Base-by-base conservation (phyloP, 257 asterid genomes). In the Solanum bulbocastanum region DNA sequence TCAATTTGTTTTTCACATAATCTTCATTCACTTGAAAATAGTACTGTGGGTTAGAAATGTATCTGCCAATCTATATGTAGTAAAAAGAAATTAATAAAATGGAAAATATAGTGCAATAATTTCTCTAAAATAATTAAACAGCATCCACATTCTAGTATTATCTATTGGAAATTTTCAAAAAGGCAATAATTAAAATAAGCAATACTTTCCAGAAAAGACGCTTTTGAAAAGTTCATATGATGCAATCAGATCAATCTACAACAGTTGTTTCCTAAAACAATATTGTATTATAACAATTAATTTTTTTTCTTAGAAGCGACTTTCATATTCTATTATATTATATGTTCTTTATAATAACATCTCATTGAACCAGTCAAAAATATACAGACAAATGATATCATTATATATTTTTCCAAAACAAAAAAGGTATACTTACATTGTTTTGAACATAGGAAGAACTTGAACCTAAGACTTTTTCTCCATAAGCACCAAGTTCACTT, bases 11-110 rank as follows among this genome's bases (percentile, higher is more conserved):
- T 79, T 85, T 78, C 81, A 87, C 90, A 11, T 89, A 89, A 10
- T 85, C 87, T 42, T 87, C 90, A 85, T 87, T 87, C 42, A 87
- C 91, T 87, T 89, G 88, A 56, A 89, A 89, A 65, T 89, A 89
- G 78, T 89, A 89, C 22, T 73, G 83, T 1, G 91, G 91, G 30
- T 89, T 88, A 30, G 90, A 89, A 71, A 89, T 66, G 23, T 86
- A 89, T 58, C 88, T 85, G 39, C 90, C 88, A 35, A 89, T 89
- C 91, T 89, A 62, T 81, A 39, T 16, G 37, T 16, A 35, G 2
- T 6, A n/a, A 52, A 15, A 52, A 42, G 2, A 56, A 32, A 44
- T 13, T 42, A 46, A 46, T 6, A 27, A 79, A 79, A 42, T 8
- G 9, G 6, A 37, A 76, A 76, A 6, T 39, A 40, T 14, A 25